Evolutionary conservation across 2,329 filamentous ascomycete species (phyloP).

Genomic region (Sporothrix globosa): DNA sequence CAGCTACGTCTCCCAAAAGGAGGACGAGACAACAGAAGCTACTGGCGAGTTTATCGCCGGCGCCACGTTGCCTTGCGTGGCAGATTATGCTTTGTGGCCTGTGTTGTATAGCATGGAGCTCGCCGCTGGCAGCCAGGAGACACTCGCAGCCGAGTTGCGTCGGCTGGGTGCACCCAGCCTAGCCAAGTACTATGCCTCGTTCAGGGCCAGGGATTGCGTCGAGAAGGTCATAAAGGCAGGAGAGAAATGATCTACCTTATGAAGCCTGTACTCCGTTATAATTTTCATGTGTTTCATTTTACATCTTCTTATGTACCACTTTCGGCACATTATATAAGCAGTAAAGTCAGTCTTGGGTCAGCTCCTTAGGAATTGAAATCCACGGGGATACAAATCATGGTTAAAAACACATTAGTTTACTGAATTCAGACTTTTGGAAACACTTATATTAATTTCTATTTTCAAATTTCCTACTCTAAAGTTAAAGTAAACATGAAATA

Average conservation of each 20-base stretch:
- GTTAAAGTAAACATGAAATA: too few relatives aligned
- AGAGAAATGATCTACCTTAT: neutral
- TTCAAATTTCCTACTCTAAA: too few relatives aligned
- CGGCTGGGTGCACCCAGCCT: constrained; percentile 41
- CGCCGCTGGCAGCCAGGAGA: constrained; percentile 40
- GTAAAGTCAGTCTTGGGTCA: too few relatives aligned
- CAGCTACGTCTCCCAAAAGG: constrained; percentile 38
- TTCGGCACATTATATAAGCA: too few relatives aligned
- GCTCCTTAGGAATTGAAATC: too few relatives aligned
- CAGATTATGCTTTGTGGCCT: constrained; percentile 63
- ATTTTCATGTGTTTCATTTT: neutral
- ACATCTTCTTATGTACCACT: neutral
- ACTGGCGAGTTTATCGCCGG: constrained; percentile 51
- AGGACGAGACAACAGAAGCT: neutral
- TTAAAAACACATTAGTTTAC: too few relatives aligned
- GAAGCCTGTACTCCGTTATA: neutral
- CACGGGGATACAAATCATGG: too few relatives aligned
- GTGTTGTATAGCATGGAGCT: constrained; percentile 53
- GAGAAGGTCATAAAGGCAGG: neutral
- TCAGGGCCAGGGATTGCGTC: constrained; percentile 25
- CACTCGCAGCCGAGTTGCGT: constrained; percentile 38
- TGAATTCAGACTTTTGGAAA: too few relatives aligned
- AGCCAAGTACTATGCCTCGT: constrained; percentile 45
- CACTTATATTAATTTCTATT: too few relatives aligned
- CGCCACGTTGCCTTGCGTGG: constrained; percentile 45